Base-by-base conservation (phyloP, 2,329 filamentous ascomycete genomes). In the Capronia epimyces region DNA sequence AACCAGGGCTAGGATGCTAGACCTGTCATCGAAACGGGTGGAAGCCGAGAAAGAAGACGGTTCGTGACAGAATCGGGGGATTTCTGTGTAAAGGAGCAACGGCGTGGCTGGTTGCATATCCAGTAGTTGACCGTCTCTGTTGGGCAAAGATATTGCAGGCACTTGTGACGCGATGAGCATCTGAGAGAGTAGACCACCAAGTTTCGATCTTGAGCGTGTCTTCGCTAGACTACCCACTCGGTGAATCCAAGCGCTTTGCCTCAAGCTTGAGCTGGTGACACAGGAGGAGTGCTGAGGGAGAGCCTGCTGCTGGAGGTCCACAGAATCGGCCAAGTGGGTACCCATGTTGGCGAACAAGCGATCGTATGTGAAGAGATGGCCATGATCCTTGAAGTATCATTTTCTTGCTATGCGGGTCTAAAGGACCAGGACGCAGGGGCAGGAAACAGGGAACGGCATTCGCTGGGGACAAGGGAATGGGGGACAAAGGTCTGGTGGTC, bases 31-130 rank as follows among this genome's bases (percentile, higher is more conserved):
- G 56, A 58, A 56, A 50, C 56, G 50, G 49, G 52, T 55, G 52
- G 55, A 57, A 57, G 50, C 43, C 46, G 46, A 42, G 13, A 48
- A 53, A 50, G 54, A 56, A 56, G 50, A 44, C 49, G 51, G 55
- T 55, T 54, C 50, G 58, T 59, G 58, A 52, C 51, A 56, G 46
- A 52, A 50, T 60, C 59, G 59, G 59, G 59, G 59, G 59, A 61
- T 61, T 61, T 59, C 40, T 59, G 59, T 61, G 53, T 55, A 41
- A 55, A 54, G 50, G 37, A 51, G 47, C 20, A 37, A 50, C 18
- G 37, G 31, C 25, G 21, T 55, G 51, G 51, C 44, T 51, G 36
- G 52, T 52, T 55, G 49, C 53, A 55, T 49, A 41, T 29, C 15
- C 42, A 47, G 25, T 27, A 9, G 24, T 37, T 24, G 27, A 25